Base-by-base conservation (phyloP, 805 yeast species). In the Yueomyces sp. region DNA sequence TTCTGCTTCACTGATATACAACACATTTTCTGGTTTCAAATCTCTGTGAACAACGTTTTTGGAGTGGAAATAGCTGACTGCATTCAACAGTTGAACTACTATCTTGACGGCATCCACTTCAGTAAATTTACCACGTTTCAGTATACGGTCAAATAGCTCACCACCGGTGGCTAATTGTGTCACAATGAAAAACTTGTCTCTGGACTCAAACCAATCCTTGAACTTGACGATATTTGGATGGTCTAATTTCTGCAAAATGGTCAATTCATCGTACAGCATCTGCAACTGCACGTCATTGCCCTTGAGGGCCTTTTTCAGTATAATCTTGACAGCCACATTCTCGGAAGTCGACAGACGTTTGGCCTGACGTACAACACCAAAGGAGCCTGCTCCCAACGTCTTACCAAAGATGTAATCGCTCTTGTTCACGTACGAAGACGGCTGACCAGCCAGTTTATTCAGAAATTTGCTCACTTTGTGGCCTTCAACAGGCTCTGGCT, bases 101-200 rank as follows among this genome's bases (percentile, higher is more conserved):
- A 87, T 80, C 44, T 68, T 64, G 8, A 84, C 79, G 1, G 96
- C 97, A 59, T 88, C 96, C 48, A 70, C 70, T 60, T 90, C 98
- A 4, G 95, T 85, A 63, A 86, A 90, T 44, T 79, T 73, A 11
- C 96, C 96, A 54, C 79, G 69, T 41, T 76, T 68, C 37, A 87
- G 73, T 49, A 90, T 86, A 43, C 96, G 68, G 49, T 88, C 96
- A 57, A 90, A 90, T 45, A 90, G 66, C 62, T 90, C 98, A 42
- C 98, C 98, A 31, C 98, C 98, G 2, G 87, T 81, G 28, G 96
- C 96, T 56, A 90, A 68, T 61, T 90, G 95, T 2, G 96, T 90
- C 26, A 86, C 96, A 46, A 90, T 81, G 58, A 85, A 90, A 63
- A 85, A 87, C 66, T 90, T 90, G 54, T 87, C 95, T 60, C 76